Evolutionary conservation across 2,329 filamentous ascomycete species (phyloP).

Genomic region (Cadophora luteo-olivacea): DNA sequence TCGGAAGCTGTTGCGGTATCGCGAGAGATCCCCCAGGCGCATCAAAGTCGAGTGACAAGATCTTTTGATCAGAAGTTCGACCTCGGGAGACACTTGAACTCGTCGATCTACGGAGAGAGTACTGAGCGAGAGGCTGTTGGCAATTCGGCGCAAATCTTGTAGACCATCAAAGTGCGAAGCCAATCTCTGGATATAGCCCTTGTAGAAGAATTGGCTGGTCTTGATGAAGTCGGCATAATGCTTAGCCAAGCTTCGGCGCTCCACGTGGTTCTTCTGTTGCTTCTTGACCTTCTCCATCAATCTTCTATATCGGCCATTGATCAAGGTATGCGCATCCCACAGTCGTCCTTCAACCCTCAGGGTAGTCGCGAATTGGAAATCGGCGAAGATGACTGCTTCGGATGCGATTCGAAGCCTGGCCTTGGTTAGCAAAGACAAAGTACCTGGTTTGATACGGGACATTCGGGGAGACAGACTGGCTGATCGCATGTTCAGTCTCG

Average conservation of each 20-base stretch:
- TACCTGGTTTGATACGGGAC: neutral
- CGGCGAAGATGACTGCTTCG: constrained; percentile 73
- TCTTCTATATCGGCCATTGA: constrained; percentile 81
- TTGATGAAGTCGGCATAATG: constrained; percentile 86
- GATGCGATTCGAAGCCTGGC: constrained; percentile 58
- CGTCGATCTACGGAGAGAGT: constrained; percentile 38
- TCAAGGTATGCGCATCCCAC: constrained; percentile 79
- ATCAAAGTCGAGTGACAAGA: constrained; percentile 86
- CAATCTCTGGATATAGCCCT: constrained; percentile 80
- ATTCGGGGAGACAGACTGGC: constrained; percentile 36
- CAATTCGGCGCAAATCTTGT: constrained; percentile 42
- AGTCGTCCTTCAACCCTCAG: constrained; percentile 73
- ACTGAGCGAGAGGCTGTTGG: constrained; percentile 40
- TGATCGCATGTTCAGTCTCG: constrained; percentile 50
- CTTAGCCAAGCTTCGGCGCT: constrained; percentile 80
- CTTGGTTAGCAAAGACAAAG: constrained; percentile 26
- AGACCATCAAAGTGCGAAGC: constrained; percentile 60
- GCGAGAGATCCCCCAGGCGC: constrained; percentile 86
- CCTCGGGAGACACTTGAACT: constrained; percentile 34
- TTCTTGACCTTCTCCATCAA: constrained; percentile 63
- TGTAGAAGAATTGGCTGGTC: constrained; percentile 87
- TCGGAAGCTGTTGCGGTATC: constrained; percentile 80
- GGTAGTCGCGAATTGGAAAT: constrained; percentile 69
- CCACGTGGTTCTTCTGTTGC: constrained; percentile 52
- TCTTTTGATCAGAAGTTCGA: constrained; percentile 59